Conservation (phyloP, 257 asterid species). For the Rubia yunnanensis region DNA sequence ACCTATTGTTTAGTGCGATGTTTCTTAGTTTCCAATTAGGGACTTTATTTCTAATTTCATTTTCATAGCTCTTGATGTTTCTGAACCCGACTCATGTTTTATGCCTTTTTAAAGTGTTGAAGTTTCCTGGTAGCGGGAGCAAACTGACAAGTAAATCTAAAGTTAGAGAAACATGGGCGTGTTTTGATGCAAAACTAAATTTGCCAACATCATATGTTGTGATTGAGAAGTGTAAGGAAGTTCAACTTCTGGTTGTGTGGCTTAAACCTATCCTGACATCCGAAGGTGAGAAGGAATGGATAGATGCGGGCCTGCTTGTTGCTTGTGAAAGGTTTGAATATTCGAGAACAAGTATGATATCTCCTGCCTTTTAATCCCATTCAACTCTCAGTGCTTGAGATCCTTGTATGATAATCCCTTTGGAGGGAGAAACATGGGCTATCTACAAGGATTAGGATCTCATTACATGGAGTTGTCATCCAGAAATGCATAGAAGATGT, state of each 20-base stretch:
- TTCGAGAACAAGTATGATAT: slow-evolving; percentile 14
- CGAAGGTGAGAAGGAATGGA: slow-evolving; percentile 20
- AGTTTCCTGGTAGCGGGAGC: slow-evolving; percentile 1
- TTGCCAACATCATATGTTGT: slow-evolving; percentile 65
- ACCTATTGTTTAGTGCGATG: not conserved
- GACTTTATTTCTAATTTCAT: not conserved
- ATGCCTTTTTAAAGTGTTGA: not conserved
- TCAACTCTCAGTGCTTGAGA: slow-evolving; percentile 21
- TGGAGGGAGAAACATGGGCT: slow-evolving; percentile 66
- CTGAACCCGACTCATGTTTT: not conserved
- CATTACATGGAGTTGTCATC: slow-evolving; percentile 38
- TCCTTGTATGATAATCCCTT: slow-evolving; percentile 37
- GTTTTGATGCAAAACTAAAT: slow-evolving; percentile 28
- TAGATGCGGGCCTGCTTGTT: slow-evolving; percentile 33
- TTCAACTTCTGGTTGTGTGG: not conserved
- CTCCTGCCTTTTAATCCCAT: slow-evolving; percentile 34
- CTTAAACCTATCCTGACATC: not conserved
- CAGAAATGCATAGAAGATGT: too few species aligned
- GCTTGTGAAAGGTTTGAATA: slow-evolving; percentile 50
- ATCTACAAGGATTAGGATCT: slow-evolving; percentile 51
- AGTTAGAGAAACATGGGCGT: slow-evolving; percentile 59
- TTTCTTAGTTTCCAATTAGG: not conserved
- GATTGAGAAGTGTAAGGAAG: not conserved
- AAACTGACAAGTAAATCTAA: slow-evolving; percentile 27
- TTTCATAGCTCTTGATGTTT: not conserved